Percentiles rank a stretch among this genome's conserved stretches.
Conservation (phyloP, 768 basidiomycete species). For the Lyophyllum semitale region DNA sequence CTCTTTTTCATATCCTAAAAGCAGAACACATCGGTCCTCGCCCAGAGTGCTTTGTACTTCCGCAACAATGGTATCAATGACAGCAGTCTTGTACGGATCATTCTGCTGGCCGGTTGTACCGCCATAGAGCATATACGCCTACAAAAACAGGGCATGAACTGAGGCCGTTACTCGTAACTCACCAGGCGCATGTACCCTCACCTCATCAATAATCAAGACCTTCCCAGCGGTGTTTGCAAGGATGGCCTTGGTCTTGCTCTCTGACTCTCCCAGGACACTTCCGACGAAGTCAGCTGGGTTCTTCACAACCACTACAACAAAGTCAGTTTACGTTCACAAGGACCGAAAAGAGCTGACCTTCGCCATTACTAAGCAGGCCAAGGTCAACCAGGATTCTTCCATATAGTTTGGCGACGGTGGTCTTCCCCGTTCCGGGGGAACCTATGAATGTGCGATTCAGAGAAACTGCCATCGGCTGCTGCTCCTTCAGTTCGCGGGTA, state of each 20-base stretch:
- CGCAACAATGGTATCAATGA: slow-evolving; percentile 75
- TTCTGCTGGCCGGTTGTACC: slow-evolving; percentile 25
- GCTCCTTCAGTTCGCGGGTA: slow-evolving; percentile 57
- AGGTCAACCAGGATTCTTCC: slow-evolving; percentile 64
- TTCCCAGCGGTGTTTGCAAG: slow-evolving; percentile 61
- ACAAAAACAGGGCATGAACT: background rate
- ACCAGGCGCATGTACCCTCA: too few relatives aligned
- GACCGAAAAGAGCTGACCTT: slow-evolving; percentile 47
- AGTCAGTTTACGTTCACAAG: background rate
- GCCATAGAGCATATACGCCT: slow-evolving; percentile 74
- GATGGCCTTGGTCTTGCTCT: slow-evolving; percentile 65
- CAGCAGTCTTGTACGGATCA: slow-evolving; percentile 64
- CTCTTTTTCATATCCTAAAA: slow-evolving; percentile 65
- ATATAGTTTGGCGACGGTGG: slow-evolving; percentile 67
- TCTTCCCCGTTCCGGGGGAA: slow-evolving; percentile 73
- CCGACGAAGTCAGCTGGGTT: slow-evolving; percentile 73
- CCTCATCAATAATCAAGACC: slow-evolving; percentile 74
- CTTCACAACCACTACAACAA: slow-evolving; percentile 56
- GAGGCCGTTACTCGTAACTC: background rate
- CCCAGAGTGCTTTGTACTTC: slow-evolving; percentile 71
- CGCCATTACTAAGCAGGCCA: slow-evolving; percentile 68
- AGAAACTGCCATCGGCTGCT: slow-evolving; percentile 51
- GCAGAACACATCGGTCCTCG: slow-evolving; percentile 68
- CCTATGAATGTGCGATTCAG: slow-evolving; percentile 70
- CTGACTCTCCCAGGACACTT: slow-evolving; percentile 56